Evolutionary conservation across 352 stramenopile genomes (phyloP).

Genomic region (Aphanomyces astaci): DNA sequence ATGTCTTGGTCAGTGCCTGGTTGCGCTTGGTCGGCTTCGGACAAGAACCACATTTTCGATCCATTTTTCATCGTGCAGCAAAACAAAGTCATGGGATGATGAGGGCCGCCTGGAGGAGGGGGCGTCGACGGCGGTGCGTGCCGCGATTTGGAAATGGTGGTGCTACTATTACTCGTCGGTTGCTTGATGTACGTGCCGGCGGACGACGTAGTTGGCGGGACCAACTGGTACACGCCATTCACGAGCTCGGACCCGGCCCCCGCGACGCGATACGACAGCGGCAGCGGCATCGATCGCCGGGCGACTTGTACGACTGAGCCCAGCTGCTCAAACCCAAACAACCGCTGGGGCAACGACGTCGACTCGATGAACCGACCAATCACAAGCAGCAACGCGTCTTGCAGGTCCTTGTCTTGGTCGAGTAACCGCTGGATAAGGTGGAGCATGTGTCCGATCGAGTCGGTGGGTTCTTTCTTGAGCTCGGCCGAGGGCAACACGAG

Average conservation of each 20-base stretch:
- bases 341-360: slow-evolving; percentile 84
- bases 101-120: slow-evolving; percentile 29
- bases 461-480: slow-evolving; percentile 80
- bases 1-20: slow-evolving; percentile 97
- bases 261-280: slow-evolving; percentile 78
- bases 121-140: slow-evolving; percentile 16
- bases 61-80: slow-evolving; percentile 97
- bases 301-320: slow-evolving; percentile 87
- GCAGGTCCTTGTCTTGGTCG: slow-evolving; percentile 45
- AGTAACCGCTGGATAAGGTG: slow-evolving; percentile 68
- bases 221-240: slow-evolving; percentile 89
- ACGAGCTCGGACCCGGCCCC: slow-evolving; percentile 87
- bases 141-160: too few relatives aligned
- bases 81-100: slow-evolving; percentile 86
- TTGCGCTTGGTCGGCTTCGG: slow-evolving; percentile 93
- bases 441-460: slow-evolving; percentile 73
- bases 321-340: slow-evolving; percentile 93
- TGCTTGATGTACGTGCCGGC: slow-evolving; percentile 73
- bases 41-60: slow-evolving; percentile 99
- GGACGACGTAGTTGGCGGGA: slow-evolving; percentile 37
- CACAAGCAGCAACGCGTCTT: slow-evolving; percentile 73
- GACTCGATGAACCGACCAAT: slow-evolving; percentile 85
- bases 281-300: slow-evolving; percentile 74
- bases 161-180: too few relatives aligned
- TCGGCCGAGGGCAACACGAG: slow-evolving; percentile 57